Evolutionary conservation across 1,139 yeast genomes (phyloP).

Genomic region (Kurtzmaniella quercitrusa): DNA sequence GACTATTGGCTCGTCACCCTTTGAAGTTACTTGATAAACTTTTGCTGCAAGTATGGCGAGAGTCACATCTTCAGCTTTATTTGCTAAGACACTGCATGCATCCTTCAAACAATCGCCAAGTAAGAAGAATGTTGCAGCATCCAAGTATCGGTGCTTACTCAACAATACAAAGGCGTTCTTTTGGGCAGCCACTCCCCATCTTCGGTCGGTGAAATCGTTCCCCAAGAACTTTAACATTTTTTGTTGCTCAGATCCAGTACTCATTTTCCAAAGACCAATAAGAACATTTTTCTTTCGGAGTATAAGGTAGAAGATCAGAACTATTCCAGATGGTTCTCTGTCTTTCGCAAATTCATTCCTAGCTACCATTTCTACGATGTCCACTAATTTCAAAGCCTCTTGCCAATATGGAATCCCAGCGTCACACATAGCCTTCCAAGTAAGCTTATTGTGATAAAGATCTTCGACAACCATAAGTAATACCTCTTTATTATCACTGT

Average conservation of each 20-base stretch:
- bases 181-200: slow-evolving; percentile 86
- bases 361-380: slow-evolving; percentile 64
- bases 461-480: slow-evolving; percentile 53
- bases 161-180: slow-evolving; percentile 89
- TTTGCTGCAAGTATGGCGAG: slow-evolving; percentile 81
- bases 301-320: slow-evolving; percentile 76
- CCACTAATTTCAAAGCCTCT: slow-evolving; percentile 41
- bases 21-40: slow-evolving; percentile 37
- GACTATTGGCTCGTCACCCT: background rate
- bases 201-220: slow-evolving; percentile 65
- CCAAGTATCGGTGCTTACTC: slow-evolving; percentile 81
- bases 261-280: slow-evolving; percentile 78
- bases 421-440: slow-evolving; percentile 59
- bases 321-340: slow-evolving; percentile 68
- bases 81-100: slow-evolving; percentile 68
- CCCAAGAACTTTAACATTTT: slow-evolving; percentile 74
- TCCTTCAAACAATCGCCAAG: slow-evolving; percentile 77
- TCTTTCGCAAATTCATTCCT: slow-evolving; percentile 57
- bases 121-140: slow-evolving; percentile 87
- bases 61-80: slow-evolving; percentile 60
- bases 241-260: slow-evolving; percentile 73
- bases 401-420: slow-evolving; percentile 77
- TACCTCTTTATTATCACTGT: slow-evolving; percentile 72
- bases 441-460: slow-evolving; percentile 37
- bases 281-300: slow-evolving; percentile 72